Base-by-base conservation (phyloP, 345 rosid species). In the Populus ilicifolia region DNA sequence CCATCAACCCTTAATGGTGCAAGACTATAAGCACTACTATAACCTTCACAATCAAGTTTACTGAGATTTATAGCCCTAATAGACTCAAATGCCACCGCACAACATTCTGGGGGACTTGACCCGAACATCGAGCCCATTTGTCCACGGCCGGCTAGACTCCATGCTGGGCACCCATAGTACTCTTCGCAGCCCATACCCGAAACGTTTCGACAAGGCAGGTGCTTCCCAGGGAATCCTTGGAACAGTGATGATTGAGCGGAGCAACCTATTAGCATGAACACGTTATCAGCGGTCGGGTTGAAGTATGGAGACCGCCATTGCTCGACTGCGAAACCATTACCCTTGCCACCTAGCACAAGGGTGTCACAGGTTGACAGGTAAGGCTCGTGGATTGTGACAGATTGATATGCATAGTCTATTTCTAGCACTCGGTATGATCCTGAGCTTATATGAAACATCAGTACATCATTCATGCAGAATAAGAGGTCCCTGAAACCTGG, bases 181-280 rank as follows among this genome's bases (percentile, higher is more conserved):
- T 92, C 96, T 81, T 92, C 96, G 21, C 96, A 96, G 25, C 99
- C 93, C 97, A 92, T 93, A 0, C 96, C 97, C 1, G 98, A 93
- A 30, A 96, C 91, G 38, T 96, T 96, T 64, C 89, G 86, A 68
- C 97, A 96, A 0, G 99, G 96, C 63, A 93, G 29, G 76, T 91
- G 97, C 88, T 86, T 87, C 68, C 79, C 90, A 0, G 99, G 97
- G 82, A 95, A 93, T 1, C 98, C 97, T 69, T 89, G 91, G 88
- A 93, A 93, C 70, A 92, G 89, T 1, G 97, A 94, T 6, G 99
- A 95, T 69, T 79, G 69, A 18, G 96, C 83, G 5, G 94, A 92
- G 82, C 98, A 96, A 18, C 97, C 93, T 5, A 96, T 89, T 25
- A 93, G 86, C 93, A 93, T 86, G 88, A 93, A 96, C 72, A 90